Conservation (phyloP, 148 eudicot genomes). For the Arctostaphylos glauca region DNA sequence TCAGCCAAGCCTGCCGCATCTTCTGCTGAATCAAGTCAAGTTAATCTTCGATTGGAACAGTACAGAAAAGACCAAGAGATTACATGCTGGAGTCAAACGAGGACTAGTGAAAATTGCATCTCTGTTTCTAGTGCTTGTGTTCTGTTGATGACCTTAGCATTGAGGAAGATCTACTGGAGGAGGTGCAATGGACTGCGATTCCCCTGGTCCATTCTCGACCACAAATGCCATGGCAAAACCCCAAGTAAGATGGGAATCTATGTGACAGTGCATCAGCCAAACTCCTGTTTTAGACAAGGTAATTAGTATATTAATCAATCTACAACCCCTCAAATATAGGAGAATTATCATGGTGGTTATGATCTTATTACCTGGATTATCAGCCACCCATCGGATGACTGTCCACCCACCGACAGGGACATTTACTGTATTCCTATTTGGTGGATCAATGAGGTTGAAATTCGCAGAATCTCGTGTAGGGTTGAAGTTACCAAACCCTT, state of each 20-base stretch:
- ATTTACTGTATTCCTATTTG: slow-evolving; percentile 71
- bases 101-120: neutral
- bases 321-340: neutral
- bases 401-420: slow-evolving; percentile 94
- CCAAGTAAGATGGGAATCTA: slow-evolving; percentile 81
- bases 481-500: slow-evolving; percentile 79
- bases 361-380: slow-evolving; percentile 82
- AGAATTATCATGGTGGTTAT: slow-evolving; percentile 11
- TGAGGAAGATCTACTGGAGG: slow-evolving; percentile 86
- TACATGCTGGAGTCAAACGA: neutral
- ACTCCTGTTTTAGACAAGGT: slow-evolving; percentile 49
- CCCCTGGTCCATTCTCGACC: slow-evolving; percentile 70
- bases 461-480: slow-evolving; percentile 56
- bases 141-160: slow-evolving; percentile 41
- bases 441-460: slow-evolving; percentile 83
- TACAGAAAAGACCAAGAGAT: neutral
- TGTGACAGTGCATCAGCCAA: slow-evolving; percentile 95
- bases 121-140: neutral
- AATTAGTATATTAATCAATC: neutral
- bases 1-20: neutral
- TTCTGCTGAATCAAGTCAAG: neutral
- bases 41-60: neutral
- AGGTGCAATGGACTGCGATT: slow-evolving; percentile 48
- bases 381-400: slow-evolving; percentile 82
- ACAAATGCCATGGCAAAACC: slow-evolving; percentile 78